Percentiles rank a stretch among this genome's conserved stretches.
phyloP scores from a whole-genome alignment of 345 rosid species.

The Gossypium mustelinum region DNA sequence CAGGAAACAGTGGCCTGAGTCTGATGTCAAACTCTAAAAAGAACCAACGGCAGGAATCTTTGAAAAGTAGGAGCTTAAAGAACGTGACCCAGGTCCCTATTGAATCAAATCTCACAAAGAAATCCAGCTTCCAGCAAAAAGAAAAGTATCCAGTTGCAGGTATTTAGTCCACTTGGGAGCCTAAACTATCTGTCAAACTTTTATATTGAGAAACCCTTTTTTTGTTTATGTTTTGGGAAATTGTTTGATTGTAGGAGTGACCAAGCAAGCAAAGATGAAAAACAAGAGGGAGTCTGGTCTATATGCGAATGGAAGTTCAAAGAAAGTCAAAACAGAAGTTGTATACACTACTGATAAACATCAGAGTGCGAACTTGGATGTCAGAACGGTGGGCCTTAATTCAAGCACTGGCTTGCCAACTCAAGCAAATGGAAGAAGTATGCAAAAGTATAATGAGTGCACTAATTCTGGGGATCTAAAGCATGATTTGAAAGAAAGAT shows the following conservation, averaged over 20 bases:
- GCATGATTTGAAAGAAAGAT: conserved; percentile 31
- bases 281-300: conserved; percentile 42
- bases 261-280: conserved; percentile 33
- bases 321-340: conserved; percentile 42
- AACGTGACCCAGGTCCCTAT: conserved; percentile 14
- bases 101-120: conserved; percentile 26
- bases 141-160: conserved; percentile 26
- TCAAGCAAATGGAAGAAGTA: conserved; percentile 25
- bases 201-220: background rate
- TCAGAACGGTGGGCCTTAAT: conserved; percentile 18
- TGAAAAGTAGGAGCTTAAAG: conserved; percentile 32
- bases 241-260: conserved; percentile 31
- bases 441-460: conserved; percentile 21
- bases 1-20: conserved; percentile 17
- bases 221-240: conserved; percentile 19
- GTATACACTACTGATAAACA: conserved; percentile 10
- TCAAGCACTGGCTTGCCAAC: conserved; percentile 22
- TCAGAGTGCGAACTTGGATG: conserved; percentile 19
- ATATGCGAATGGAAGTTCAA: conserved; percentile 29
- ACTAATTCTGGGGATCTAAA: conserved; percentile 29
- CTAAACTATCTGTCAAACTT: background rate
- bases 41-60: conserved; percentile 30
- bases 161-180: conserved; percentile 19
- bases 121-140: conserved; percentile 18
- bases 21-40: conserved; percentile 34